phyloP scores from a whole-genome alignment of 257 asterid genomes.

The Solanum ossicruentum region DNA sequence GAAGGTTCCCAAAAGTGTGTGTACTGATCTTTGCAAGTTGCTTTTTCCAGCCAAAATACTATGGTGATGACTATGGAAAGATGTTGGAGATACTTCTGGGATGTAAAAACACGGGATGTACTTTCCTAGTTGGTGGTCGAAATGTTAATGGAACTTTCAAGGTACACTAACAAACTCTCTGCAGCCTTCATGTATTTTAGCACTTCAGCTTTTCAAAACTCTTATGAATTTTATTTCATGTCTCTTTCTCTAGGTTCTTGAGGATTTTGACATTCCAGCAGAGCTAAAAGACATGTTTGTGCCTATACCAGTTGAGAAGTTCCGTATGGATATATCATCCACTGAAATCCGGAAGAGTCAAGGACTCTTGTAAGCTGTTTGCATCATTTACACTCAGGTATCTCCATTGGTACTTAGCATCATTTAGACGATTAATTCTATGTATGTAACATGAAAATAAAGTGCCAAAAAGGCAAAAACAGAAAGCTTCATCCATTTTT shows the following conservation, averaged over 20 bases:
- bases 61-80: slow-evolving; percentile 45
- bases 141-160: slow-evolving; percentile 57
- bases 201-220: background rate
- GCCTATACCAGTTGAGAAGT: slow-evolving; percentile 60
- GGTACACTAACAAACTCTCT: slow-evolving; percentile 21
- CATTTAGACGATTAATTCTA: background rate
- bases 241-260: slow-evolving; percentile 50
- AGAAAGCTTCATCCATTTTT: background rate
- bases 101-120: slow-evolving; percentile 82
- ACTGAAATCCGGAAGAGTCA: slow-evolving; percentile 55
- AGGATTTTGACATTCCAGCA: slow-evolving; percentile 62
- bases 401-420: background rate
- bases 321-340: slow-evolving; percentile 80
- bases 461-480: too few relatives aligned
- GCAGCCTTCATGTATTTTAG: background rate
- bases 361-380: slow-evolving; percentile 11
- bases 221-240: background rate
- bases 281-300: slow-evolving; percentile 66
- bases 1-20: background rate
- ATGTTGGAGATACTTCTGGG: slow-evolving; percentile 67
- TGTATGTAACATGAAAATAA: background rate
- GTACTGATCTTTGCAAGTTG: background rate
- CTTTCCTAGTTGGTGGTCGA: slow-evolving; percentile 81
- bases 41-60: slow-evolving; percentile 71
- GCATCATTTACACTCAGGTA: background rate